Conservation (phyloP, 768 basidiomycete species). For the Psilocybe cyanescens region DNA sequence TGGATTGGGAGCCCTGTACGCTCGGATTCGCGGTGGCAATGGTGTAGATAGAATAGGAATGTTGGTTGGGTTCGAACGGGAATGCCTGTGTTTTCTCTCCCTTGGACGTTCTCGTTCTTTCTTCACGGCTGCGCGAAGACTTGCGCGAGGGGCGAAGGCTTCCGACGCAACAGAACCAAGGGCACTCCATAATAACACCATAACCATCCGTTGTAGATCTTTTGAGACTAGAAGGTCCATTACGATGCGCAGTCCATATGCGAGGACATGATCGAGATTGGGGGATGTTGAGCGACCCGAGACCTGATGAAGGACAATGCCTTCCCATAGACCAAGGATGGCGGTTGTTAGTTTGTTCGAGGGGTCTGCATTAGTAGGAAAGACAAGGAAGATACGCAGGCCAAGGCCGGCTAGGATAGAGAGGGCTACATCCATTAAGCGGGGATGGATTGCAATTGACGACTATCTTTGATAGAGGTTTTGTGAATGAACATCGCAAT, state of each 20-base stretch:
- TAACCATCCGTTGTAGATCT: conserved; percentile 32
- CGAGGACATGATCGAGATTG: conserved; percentile 42
- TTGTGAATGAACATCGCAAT: conserved; percentile 27
- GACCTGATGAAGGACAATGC: conserved; percentile 44
- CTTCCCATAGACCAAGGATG: conserved; percentile 48
- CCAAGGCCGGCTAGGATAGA: conserved; percentile 45
- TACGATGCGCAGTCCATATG: conserved; percentile 45
- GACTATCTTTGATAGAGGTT: conserved; percentile 20
- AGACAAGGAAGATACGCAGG: conserved; percentile 39
- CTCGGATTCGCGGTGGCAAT: conserved; percentile 34
- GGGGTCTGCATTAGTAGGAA: conserved; percentile 27
- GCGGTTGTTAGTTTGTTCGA: conserved; percentile 33
- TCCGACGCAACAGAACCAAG: conserved; percentile 39
- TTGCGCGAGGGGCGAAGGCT: conserved; percentile 29
- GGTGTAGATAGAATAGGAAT: conserved; percentile 25
- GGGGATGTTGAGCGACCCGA: conserved; percentile 31
- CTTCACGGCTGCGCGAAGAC: conserved; percentile 25
- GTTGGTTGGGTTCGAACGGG: conserved; percentile 21
- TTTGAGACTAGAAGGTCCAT: conserved; percentile 46
- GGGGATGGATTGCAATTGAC: conserved; percentile 13
- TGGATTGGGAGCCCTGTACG: conserved; percentile 28
- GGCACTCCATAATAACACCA: conserved; percentile 41
- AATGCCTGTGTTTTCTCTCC: conserved; percentile 31
- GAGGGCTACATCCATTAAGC: conserved; percentile 45
- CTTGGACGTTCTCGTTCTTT: conserved; percentile 26